Percentiles rank a stretch among this genome's conserved stretches.
Evolutionary conservation across 2,329 filamentous ascomycete species (phyloP).

Genomic region (Aspergillus niger): DNA sequence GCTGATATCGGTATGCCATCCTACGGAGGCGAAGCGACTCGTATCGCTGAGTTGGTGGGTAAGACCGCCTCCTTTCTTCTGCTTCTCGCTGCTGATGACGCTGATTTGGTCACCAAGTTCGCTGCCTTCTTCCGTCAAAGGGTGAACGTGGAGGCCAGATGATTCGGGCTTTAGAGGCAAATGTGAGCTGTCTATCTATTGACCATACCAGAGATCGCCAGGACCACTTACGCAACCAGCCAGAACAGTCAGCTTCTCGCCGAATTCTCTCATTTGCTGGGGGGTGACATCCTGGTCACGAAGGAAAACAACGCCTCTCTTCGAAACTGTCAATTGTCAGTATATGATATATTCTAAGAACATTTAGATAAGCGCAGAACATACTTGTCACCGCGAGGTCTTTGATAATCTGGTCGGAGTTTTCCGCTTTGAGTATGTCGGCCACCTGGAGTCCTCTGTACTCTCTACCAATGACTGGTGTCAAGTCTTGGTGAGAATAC

Average conservation of each 20-base stretch:
- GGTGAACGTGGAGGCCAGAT: slow-evolving; percentile 63
- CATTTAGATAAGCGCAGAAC: slow-evolving; percentile 33
- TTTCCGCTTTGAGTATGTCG: slow-evolving; percentile 57
- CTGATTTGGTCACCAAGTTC: slow-evolving; percentile 63
- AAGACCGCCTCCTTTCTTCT: slow-evolving; percentile 46
- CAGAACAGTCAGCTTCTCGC: slow-evolving; percentile 47
- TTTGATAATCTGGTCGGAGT: slow-evolving; percentile 63
- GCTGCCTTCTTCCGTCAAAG: slow-evolving; percentile 59
- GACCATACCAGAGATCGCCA: neutral
- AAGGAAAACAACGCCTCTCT: slow-evolving; percentile 70
- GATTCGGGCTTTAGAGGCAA: slow-evolving; percentile 44
- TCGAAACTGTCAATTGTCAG: slow-evolving; percentile 55
- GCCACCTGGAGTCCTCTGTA: slow-evolving; percentile 49
- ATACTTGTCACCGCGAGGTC: slow-evolving; percentile 68
- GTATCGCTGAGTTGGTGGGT: slow-evolving; percentile 36
- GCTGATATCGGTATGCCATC: slow-evolving; percentile 63
- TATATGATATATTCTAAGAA: neutral
- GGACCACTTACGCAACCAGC: slow-evolving; percentile 42
- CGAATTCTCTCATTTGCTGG: slow-evolving; percentile 63
- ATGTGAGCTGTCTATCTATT: neutral
- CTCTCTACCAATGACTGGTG: slow-evolving; percentile 45
- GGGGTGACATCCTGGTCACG: slow-evolving; percentile 62
- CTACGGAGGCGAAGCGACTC: slow-evolving; percentile 46
- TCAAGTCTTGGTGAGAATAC: slow-evolving; percentile 45
- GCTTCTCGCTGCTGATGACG: slow-evolving; percentile 62